A percentile compares a stretch with the other conserved stretches of the same genome.
These are phyloP conservation scores for Mitragyna speciosa DNA, from an alignment of 257 asterid genomes.

Conservation along the genomic window DNA sequence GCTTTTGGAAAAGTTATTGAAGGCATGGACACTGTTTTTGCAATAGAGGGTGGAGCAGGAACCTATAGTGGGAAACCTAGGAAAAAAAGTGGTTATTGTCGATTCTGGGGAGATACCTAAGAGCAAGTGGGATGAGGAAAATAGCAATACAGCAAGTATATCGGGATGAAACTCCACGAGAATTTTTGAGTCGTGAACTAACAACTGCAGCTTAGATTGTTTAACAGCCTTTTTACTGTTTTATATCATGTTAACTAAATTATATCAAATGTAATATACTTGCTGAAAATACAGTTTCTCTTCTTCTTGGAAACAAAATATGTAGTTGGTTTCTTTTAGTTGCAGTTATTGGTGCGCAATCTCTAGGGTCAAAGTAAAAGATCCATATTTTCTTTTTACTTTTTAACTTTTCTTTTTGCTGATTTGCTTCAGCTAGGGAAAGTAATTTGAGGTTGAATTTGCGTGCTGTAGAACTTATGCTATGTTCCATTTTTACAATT, in stretches of 20 bases:
- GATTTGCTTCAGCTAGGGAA: neutral
- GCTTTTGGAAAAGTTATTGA: slow-evolving; percentile 87
- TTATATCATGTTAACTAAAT: slow-evolving; percentile 26
- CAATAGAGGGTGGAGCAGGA: slow-evolving; percentile 95
- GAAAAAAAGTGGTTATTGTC: slow-evolving; percentile 73
- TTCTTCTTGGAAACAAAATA: neutral
- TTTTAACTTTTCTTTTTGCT: neutral
- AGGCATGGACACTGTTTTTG: slow-evolving; percentile 94
- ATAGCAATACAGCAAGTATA: slow-evolving; percentile 29
- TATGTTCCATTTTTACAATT: neutral
- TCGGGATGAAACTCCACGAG: slow-evolving; percentile 16
- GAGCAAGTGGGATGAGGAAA: slow-evolving; percentile 77
- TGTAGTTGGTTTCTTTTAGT: neutral
- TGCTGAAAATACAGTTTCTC: neutral
- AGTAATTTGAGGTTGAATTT: neutral
- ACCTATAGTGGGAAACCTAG: slow-evolving; percentile 96
- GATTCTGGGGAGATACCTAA: slow-evolving; percentile 96
- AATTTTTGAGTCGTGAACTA: slow-evolving; percentile 21
- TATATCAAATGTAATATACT: neutral
- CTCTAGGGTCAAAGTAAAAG: neutral
- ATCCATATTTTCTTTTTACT: neutral
- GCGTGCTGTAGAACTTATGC: neutral
- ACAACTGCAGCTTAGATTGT: slow-evolving; percentile 18
- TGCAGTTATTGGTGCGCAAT: neutral
- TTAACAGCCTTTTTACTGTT: slow-evolving; percentile 16